phyloP scores from a whole-genome alignment of 164 flowering plant species.

The Piper longum region DNA sequence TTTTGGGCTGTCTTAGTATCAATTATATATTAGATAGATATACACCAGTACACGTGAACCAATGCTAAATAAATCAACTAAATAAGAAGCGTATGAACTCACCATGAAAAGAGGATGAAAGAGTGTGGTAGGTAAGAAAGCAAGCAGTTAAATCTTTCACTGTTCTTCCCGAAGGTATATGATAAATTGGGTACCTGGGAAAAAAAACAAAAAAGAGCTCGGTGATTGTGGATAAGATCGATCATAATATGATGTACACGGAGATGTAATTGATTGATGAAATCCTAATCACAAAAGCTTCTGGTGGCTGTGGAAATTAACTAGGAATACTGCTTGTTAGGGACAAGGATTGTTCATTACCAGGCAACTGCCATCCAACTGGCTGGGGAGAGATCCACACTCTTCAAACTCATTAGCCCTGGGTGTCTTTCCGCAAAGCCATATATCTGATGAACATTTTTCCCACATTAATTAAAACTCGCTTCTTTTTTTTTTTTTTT shows the following conservation, averaged over 20 bases:
- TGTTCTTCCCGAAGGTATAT: slow-evolving; percentile 87
- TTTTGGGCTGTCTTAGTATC: no score
- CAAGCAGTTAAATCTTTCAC: slow-evolving; percentile 84
- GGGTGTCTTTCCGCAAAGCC: slow-evolving; percentile 24
- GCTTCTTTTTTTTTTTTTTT: no score
- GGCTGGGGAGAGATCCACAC: slow-evolving; percentile 54
- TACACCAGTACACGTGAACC: neutral
- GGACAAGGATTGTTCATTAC: slow-evolving; percentile 9
- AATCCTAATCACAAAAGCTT: neutral
- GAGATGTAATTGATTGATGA: no score
- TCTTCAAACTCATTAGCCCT: slow-evolving; percentile 29
- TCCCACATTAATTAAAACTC: neutral
- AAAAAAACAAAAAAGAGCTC: neutral
- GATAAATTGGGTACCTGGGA: slow-evolving; percentile 90
- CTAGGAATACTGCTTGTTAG: neutral
- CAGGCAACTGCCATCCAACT: slow-evolving; percentile 69
- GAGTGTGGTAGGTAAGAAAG: slow-evolving; percentile 93
- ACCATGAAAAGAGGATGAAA: slow-evolving; percentile 96
- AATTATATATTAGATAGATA: no score
- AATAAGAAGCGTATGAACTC: neutral
- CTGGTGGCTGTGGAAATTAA: neutral
- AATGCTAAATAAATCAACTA: neutral
- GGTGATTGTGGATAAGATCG: neutral
- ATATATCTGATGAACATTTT: slow-evolving; percentile 18
- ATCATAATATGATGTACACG: no score